Base-by-base conservation (phyloP, 1,139 yeast genomes). In the Meyerozyma guilliermondii region DNA sequence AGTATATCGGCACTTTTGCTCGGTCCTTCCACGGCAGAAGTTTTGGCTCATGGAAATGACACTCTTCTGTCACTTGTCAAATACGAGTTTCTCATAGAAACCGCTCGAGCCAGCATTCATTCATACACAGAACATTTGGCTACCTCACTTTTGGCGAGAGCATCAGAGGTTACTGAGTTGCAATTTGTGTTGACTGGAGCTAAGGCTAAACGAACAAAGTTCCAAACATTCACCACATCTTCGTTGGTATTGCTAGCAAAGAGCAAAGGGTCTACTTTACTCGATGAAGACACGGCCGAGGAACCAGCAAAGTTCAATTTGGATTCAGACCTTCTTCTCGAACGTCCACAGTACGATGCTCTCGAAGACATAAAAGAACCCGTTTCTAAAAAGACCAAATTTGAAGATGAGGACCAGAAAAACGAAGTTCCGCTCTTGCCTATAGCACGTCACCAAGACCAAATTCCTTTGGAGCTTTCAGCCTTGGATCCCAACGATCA, bases 191-290 rank as follows among this genome's bases (percentile, higher is more conserved):
- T 91, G 39, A 84, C 97, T 1, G 98, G 98, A 50, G 87, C 92
- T 40, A 80, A 82, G 52, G 97, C 96, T 5, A 86, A 83, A 57
- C 74, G 94, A 58, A 91, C 98, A 3, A 87, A 87, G 59, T 87
- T 69, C 58, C 99, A 92, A 63, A 75, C 74, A 38, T 75, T 71
- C 39, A 80, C 82, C 22, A 78, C 86, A 13, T 77, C 96, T 0
- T 80, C 88, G 39, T 74, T 92, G 50, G 76, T 91, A n/a, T 78
- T 89, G 26, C 65, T 91, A 30, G 98, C 98, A 1, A 78, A 78
- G 50, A 79, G 84, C 48, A 55, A 60, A 26, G 59, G 68, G 55
- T 13, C 51, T 27, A 56, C 66, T 37, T 45, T 46, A 5, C 48
- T 66, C 11, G 54, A 54, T 3, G 52, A 51, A 3, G 48, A 45